Evolutionary conservation across 2,329 filamentous ascomycete species (phyloP), one percentile per base, ranked within the genome.

Genomic region (Neofusicoccum cordaticola): DNA sequence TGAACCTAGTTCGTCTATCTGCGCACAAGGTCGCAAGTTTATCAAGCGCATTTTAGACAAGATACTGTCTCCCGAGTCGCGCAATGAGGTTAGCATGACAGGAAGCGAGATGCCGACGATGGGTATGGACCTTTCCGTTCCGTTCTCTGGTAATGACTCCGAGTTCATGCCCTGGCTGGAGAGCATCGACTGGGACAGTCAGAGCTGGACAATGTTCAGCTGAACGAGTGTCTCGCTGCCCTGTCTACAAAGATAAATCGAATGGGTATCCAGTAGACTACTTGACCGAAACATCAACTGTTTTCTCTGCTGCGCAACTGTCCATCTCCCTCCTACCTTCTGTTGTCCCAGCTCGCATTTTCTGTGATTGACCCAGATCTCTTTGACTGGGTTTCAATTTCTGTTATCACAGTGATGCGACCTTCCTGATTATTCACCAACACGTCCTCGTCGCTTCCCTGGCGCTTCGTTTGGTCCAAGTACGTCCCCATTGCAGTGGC

Each of bases 161-260:
- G 79, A 81, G 41, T 81, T 81, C 65, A 70, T 80, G 70, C 69
- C 73, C 12, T 82, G 79, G 79, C 71, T 82, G 45, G 79, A 81
- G 44, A 75, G 71, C 37, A 77, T 80, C 44, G 78, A 79, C 27
- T 80, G 76, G 76, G 77, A 80, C 48, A 75, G 76, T 51, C 74
- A 74, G 15, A 71, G 68, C 15, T 74, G 72, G 70, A 42, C 45
- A 15, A 52, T 62, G 58, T 62, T 61, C 45, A 50, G 42, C 34
- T 61, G 44, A 61, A 17, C 13, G 17, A 22, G 7, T 19, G 13
- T 35, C 31, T 45, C 27, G 31, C 17, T 45, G 22, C 27, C 19
- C 27, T 22, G 19, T 45, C 39, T 12, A 35, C 22, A 45, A 58
- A 13, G 5, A 39, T 13, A 45, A 35, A 31, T 31, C 27, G 27